A percentile compares a stretch with the other conserved stretches of the same genome.
phyloP scores from a whole-genome alignment of 441 rosid species.

The Euphorbia celastroides region DNA sequence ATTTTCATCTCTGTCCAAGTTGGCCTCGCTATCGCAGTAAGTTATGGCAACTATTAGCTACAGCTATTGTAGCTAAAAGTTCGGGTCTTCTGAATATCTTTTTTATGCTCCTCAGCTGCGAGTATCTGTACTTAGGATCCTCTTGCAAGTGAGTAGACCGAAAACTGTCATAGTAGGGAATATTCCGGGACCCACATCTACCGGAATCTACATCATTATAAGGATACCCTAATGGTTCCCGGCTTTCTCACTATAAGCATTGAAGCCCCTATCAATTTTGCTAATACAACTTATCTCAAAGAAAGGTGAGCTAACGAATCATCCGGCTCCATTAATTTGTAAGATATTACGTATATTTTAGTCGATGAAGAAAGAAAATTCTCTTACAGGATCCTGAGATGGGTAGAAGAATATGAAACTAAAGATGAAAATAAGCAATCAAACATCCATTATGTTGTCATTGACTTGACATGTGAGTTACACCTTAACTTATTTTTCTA shows the following conservation, averaged over 20 bases:
- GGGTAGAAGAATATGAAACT: constrained; percentile 74
- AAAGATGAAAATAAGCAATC: constrained; percentile 46
- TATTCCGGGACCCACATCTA: constrained; percentile 65
- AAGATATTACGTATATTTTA: neutral
- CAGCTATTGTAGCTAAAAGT: neutral
- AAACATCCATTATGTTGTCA: constrained; percentile 45
- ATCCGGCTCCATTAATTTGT: neutral
- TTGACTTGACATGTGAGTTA: constrained; percentile 71
- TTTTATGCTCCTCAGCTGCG: constrained; percentile 44
- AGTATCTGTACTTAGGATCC: constrained; percentile 70
- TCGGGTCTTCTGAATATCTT: neutral
- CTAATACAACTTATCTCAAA: constrained; percentile 74
- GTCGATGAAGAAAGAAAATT: neutral
- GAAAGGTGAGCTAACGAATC: constrained; percentile 54
- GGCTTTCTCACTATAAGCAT: constrained; percentile 75
- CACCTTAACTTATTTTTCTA: too few relatives aligned
- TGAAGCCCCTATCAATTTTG: constrained; percentile 82
- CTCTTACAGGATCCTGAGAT: constrained; percentile 56
- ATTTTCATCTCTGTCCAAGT: constrained; percentile 69
- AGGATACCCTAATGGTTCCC: constrained; percentile 62
- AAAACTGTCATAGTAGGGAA: constrained; percentile 67
- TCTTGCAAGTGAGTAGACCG: constrained; percentile 79
- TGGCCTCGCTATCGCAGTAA: constrained; percentile 82
- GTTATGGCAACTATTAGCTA: constrained; percentile 4
- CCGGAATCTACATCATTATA: constrained; percentile 68